phyloP scores from a whole-genome alignment of 2,329 filamentous ascomycete genomes.

The Zasmidium citrigriseum region DNA sequence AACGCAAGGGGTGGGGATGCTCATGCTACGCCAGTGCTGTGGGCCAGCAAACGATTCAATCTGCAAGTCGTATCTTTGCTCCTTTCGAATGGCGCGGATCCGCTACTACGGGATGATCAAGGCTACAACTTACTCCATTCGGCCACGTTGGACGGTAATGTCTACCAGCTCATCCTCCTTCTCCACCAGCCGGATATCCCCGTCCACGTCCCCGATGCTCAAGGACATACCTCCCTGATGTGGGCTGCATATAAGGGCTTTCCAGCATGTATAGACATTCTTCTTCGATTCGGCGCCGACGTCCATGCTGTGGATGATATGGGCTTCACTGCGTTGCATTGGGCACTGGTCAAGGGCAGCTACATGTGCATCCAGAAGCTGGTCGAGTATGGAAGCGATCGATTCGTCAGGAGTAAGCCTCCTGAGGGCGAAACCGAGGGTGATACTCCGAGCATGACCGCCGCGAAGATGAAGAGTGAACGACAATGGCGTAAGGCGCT shows the following conservation, averaged over 20 bases:
- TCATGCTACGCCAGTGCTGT: slow-evolving; percentile 89
- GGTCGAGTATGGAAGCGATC: slow-evolving; percentile 91
- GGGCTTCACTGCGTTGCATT: slow-evolving; percentile 92
- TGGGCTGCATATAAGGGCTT: slow-evolving; percentile 99
- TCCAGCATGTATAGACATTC: slow-evolving; percentile 86
- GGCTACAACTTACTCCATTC: slow-evolving; percentile 98
- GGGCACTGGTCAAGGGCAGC: slow-evolving; percentile 93
- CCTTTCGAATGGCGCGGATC: slow-evolving; percentile 87
- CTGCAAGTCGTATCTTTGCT: slow-evolving; percentile 96
- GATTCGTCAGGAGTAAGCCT: slow-evolving; percentile 78
- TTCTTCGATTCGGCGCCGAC: slow-evolving; percentile 91
- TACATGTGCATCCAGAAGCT: slow-evolving; percentile 88
- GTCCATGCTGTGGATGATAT: slow-evolving; percentile 88
- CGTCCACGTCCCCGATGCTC: slow-evolving; percentile 85
- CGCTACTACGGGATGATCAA: slow-evolving; percentile 87
- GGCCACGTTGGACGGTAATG: slow-evolving; percentile 95
- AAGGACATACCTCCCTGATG: slow-evolving; percentile 94
- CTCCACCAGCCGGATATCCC: slow-evolving; percentile 88
- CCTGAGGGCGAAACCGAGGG: slow-evolving; percentile 56
- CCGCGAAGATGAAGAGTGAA: slow-evolving; percentile 84
- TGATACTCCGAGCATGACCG: slow-evolving; percentile 85
- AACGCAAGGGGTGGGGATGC: slow-evolving; percentile 96
- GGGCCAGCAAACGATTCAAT: slow-evolving; percentile 94
- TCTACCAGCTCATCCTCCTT: slow-evolving; percentile 82
- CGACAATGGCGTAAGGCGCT: slow-evolving; percentile 81